These are phyloP conservation scores for Erysimum pusillum DNA, from an alignment of 441 rosid species.

Conservation along the genomic window DNA sequence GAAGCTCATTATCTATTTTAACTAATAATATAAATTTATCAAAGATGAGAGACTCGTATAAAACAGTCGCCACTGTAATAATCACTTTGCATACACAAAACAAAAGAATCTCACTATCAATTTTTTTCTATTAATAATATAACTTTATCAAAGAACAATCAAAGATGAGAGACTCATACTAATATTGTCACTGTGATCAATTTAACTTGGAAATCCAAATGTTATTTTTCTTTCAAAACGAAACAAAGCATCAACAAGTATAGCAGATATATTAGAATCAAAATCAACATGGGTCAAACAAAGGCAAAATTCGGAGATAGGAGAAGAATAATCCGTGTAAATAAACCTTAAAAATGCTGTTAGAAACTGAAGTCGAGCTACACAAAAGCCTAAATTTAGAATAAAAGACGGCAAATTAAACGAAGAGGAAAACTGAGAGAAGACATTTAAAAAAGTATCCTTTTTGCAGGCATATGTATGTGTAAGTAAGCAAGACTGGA, in stretches of 20 bases:
- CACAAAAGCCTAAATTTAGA: neutral
- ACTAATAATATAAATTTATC: too few species aligned
- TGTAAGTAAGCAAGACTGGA: neutral
- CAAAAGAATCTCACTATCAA: too few species aligned
- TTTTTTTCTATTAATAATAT: too few species aligned
- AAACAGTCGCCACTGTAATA: neutral
- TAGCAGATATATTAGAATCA: too few species aligned
- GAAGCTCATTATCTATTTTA: neutral
- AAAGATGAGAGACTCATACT: too few species aligned
- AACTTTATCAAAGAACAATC: too few species aligned
- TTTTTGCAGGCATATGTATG: neutral
- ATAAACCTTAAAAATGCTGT: neutral
- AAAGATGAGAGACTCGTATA: neutral
- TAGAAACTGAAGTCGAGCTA: neutral
- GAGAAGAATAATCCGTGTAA: neutral
- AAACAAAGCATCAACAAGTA: too few species aligned
- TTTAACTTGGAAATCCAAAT: neutral
- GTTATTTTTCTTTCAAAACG: too few species aligned
- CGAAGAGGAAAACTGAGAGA: neutral
- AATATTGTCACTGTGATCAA: neutral
- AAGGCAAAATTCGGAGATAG: neutral
- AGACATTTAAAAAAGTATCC: neutral
- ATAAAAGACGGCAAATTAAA: too few species aligned
- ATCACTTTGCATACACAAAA: too few species aligned
- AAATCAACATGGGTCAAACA: neutral